phyloP scores from a whole-genome alignment of 1,139 yeast species.

The Suhomyces ambrosiae region DNA sequence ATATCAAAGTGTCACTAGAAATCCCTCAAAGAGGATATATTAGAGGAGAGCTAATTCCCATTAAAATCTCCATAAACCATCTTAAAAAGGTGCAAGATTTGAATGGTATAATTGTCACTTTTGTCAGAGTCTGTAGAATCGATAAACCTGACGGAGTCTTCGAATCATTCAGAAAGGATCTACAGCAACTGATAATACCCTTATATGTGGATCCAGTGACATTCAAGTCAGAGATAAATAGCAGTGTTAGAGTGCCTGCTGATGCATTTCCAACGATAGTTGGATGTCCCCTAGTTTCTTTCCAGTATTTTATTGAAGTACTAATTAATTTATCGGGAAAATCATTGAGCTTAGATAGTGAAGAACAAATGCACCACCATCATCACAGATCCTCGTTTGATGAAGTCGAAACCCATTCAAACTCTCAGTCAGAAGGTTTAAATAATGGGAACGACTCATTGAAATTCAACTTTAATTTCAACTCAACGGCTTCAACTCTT shows the following conservation, averaged over 20 bases:
- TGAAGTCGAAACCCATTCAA: slow-evolving; percentile 16
- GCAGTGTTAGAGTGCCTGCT: slow-evolving; percentile 73
- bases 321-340: slow-evolving; percentile 65
- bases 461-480: slow-evolving; percentile 36
- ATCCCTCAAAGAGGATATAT: slow-evolving; percentile 71
- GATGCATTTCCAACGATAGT: slow-evolving; percentile 86
- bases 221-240: slow-evolving; percentile 57
- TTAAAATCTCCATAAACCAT: slow-evolving; percentile 66
- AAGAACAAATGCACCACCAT: slow-evolving; percentile 18
- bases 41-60: slow-evolving; percentile 77
- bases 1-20: slow-evolving; percentile 58
- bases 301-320: slow-evolving; percentile 84
- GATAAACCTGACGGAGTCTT: slow-evolving; percentile 62
- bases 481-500: slow-evolving; percentile 15
- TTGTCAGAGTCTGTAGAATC: slow-evolving; percentile 79
- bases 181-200: slow-evolving; percentile 77
- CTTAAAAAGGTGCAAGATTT: slow-evolving; percentile 69
- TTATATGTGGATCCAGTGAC: slow-evolving; percentile 74
- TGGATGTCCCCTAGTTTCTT: slow-evolving; percentile 72
- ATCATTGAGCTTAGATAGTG: slow-evolving; percentile 38
- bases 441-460: slow-evolving; percentile 23
- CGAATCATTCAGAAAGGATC: slow-evolving; percentile 83
- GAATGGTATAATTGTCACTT: slow-evolving; percentile 77
- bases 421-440: slow-evolving; percentile 19
- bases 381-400: slow-evolving; percentile 8